Percentiles rank a stretch among this genome's conserved stretches.
phyloP scores from a whole-genome alignment of 768 basidiomycete species.

The Boletus pseudopeckii region DNA sequence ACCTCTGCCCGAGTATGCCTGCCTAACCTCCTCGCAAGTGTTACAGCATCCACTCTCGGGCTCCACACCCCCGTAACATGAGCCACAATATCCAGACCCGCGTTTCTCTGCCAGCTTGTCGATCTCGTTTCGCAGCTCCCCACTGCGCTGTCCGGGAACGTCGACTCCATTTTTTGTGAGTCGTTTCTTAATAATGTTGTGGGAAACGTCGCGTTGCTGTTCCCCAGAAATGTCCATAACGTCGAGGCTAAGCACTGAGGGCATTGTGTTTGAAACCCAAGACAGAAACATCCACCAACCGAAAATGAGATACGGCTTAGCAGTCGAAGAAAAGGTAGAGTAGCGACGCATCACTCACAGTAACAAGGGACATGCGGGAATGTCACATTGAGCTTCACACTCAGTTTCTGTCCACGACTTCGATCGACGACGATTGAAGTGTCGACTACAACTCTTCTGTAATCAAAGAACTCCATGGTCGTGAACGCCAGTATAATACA shows the following conservation, averaged over 20 bases:
- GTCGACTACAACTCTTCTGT: conserved; percentile 80
- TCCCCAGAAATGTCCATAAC: conserved; percentile 99
- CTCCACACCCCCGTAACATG: conserved; percentile 86
- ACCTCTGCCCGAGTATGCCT: conserved; percentile 84
- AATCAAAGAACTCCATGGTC: conserved; percentile 94
- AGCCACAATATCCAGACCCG: conserved; percentile 78
- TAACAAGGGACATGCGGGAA: conserved; percentile 98
- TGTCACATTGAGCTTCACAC: conserved; percentile 86
- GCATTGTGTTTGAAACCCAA: background rate
- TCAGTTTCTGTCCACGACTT: conserved; percentile 91
- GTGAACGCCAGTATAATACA: conserved; percentile 91
- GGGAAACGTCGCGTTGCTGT: conserved; percentile 85
- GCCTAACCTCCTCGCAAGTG: conserved; percentile 90
- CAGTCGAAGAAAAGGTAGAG: background rate
- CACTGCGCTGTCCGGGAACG: conserved; percentile 53
- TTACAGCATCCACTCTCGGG: conserved; percentile 88
- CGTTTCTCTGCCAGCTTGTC: conserved; percentile 70
- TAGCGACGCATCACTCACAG: conserved; percentile 52
- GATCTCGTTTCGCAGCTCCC: conserved; percentile 81
- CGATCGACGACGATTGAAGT: conserved; percentile 94
- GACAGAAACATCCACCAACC: background rate
- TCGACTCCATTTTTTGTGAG: conserved; percentile 55
- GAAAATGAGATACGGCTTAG: background rate
- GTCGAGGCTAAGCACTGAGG: conserved; percentile 86
- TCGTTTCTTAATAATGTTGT: conserved; percentile 84